Conservation (phyloP, 441 rosid species). For the Populus trichocarpa region DNA sequence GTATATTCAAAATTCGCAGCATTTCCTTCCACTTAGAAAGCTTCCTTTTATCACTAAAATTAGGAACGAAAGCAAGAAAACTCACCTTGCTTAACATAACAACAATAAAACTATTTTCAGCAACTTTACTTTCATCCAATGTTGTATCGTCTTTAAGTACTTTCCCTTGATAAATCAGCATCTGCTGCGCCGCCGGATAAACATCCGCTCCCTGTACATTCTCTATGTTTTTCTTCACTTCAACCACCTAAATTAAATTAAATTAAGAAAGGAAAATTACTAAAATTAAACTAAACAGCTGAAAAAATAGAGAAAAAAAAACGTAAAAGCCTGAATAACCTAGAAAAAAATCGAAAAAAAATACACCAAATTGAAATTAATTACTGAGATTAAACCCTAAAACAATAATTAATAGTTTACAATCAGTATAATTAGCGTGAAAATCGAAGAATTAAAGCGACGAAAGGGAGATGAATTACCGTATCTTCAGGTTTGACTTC, state of each 20-base stretch:
- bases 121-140: constrained; percentile 62
- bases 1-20: background rate
- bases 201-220: constrained; percentile 44
- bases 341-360: background rate
- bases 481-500: constrained; percentile 63
- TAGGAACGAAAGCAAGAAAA: background rate
- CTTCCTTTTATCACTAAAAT: background rate
- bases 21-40: background rate
- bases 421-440: background rate
- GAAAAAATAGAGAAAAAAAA: too few relatives aligned
- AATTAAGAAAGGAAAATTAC: too few relatives aligned
- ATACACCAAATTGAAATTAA: background rate
- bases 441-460: background rate
- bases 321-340: background rate
- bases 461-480: constrained; percentile 26
- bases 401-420: background rate
- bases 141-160: constrained; percentile 66
- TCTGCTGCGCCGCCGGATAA: constrained; percentile 67
- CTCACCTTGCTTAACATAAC: constrained; percentile 69
- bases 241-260: constrained; percentile 41
- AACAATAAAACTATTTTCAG: constrained; percentile 72
- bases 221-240: constrained; percentile 64
- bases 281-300: too few relatives aligned
- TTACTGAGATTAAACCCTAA: background rate
- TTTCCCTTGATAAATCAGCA: constrained; percentile 84